These are phyloP conservation scores for Strigomonas culicis DNA, from an alignment of 208 protist genomes.

Conservation along the genomic window DNA sequence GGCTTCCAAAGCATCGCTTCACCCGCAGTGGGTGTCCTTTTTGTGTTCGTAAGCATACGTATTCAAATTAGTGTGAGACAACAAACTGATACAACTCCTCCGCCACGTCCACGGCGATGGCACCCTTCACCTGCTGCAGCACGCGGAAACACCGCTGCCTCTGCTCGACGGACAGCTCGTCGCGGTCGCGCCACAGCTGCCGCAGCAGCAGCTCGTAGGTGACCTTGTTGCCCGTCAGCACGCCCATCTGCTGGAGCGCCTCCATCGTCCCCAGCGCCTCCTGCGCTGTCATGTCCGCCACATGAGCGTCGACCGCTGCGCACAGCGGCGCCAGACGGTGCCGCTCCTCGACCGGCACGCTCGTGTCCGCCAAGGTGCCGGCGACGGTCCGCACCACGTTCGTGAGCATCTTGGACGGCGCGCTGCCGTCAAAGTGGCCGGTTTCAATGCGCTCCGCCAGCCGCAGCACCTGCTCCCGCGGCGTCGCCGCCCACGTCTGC, in stretches of 20 bases:
- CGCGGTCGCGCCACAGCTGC: conserved; percentile 47
- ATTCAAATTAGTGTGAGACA: conserved; percentile 13
- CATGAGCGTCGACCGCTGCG: conserved; percentile 52
- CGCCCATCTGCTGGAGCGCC: conserved; percentile 54
- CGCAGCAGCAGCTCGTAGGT: conserved; percentile 44
- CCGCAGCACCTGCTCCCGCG: conserved; percentile 74
- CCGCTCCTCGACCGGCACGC: conserved; percentile 22
- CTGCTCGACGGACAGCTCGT: conserved; percentile 46
- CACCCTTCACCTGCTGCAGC: conserved; percentile 16
- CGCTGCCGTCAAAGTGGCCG: conserved; percentile 45
- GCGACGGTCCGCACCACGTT: conserved; percentile 56
- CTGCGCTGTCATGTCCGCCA: conserved; percentile 45
- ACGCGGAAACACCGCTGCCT: conserved; percentile 28
- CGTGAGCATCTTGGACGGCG: conserved; percentile 38
- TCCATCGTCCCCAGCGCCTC: conserved; percentile 55
- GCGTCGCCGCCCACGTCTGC: conserved; percentile 55
- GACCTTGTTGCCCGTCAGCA: conserved; percentile 26
- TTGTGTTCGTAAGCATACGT: not conserved
- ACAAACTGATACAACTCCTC: conserved; percentile 24
- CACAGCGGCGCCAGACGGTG: conserved; percentile 69
- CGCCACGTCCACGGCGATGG: conserved; percentile 10
- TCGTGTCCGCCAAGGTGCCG: conserved; percentile 26
- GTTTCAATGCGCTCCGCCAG: conserved; percentile 72
- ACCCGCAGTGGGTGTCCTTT: not conserved
- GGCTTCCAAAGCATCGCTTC: conserved; percentile 4